Conservation (phyloP, 805 yeast genomes). For the Saccharomyces jurei region DNA sequence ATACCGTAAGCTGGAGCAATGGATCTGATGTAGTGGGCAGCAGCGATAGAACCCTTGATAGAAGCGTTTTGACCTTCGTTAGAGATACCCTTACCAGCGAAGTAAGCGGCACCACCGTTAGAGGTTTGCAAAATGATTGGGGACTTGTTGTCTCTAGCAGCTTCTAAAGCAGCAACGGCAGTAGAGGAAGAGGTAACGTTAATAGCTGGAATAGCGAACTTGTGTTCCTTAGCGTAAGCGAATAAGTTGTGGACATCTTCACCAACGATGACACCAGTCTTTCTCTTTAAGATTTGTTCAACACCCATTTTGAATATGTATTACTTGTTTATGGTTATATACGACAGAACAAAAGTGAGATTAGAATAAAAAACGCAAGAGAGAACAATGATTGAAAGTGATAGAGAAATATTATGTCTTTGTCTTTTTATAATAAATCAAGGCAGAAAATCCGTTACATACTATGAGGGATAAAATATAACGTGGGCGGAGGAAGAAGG, state of each 20-base stretch:
- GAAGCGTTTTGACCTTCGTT: constrained; percentile 92
- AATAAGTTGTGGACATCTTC: constrained; percentile 82
- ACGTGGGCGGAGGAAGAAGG: not conserved
- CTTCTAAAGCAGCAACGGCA: constrained; percentile 92
- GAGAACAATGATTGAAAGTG: not conserved
- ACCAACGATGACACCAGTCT: constrained; percentile 97
- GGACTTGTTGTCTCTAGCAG: constrained; percentile 88
- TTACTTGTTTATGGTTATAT: not conserved
- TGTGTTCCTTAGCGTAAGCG: constrained; percentile 86
- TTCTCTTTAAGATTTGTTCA: constrained; percentile 73
- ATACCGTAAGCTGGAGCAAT: constrained; percentile 94
- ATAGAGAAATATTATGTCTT: not conserved
- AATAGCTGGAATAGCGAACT: constrained; percentile 96
- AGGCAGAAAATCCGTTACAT: not conserved
- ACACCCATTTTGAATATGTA: constrained; percentile 42
- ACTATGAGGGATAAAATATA: not conserved
- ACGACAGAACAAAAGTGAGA: not conserved
- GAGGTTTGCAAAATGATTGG: constrained; percentile 97
- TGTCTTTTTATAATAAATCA: not conserved
- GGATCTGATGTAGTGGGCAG: constrained; percentile 94
- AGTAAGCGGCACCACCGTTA: constrained; percentile 99
- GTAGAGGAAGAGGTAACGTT: constrained; percentile 97
- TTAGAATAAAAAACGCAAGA: not conserved
- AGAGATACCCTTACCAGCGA: constrained; percentile 97
- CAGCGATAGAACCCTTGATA: constrained; percentile 90